Percentiles rank a stretch among this genome's conserved stretches.
Evolutionary conservation across 768 basidiomycete genomes (phyloP).

Genomic region (Trametes punicea): DNA sequence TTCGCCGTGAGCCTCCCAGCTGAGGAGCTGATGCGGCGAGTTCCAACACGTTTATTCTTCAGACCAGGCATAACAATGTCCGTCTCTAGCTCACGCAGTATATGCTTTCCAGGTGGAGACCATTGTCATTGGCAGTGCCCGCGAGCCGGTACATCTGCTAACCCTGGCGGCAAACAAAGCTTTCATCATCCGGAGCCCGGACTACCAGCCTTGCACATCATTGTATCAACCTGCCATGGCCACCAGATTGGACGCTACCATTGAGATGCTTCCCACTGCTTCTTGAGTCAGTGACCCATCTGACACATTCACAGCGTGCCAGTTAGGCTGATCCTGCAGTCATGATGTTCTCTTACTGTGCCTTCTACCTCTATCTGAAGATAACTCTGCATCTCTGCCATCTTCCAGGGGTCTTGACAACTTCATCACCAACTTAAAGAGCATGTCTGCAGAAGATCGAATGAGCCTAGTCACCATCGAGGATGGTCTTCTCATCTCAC

Average conservation of each 20-base stretch:
- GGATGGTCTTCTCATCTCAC: slow-evolving; percentile 12
- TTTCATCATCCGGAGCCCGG: too few species aligned
- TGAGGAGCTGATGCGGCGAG: too few species aligned
- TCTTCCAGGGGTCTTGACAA: neutral
- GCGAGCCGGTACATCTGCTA: too few species aligned
- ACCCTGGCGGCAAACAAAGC: too few species aligned
- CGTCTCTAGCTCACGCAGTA: too few species aligned
- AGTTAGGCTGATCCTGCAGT: neutral
- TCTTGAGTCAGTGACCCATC: neutral
- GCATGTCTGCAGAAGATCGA: neutral
- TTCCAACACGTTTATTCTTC: too few species aligned
- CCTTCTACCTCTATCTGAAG: neutral
- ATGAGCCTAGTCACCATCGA: neutral
- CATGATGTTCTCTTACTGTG: slow-evolving; percentile 2
- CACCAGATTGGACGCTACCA: neutral
- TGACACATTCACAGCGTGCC: neutral
- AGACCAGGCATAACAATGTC: too few species aligned
- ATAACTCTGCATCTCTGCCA: slow-evolving; percentile 3
- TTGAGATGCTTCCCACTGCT: neutral
- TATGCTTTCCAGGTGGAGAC: too few species aligned
- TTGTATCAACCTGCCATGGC: neutral
- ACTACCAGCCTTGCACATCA: neutral
- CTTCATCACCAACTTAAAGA: slow-evolving; percentile 3
- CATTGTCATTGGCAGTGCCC: too few species aligned
- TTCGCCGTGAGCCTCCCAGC: too few species aligned